These are phyloP conservation scores for Zygosaccharomyces siamensis DNA, from an alignment of 805 yeast genomes.

Conservation along the genomic window DNA sequence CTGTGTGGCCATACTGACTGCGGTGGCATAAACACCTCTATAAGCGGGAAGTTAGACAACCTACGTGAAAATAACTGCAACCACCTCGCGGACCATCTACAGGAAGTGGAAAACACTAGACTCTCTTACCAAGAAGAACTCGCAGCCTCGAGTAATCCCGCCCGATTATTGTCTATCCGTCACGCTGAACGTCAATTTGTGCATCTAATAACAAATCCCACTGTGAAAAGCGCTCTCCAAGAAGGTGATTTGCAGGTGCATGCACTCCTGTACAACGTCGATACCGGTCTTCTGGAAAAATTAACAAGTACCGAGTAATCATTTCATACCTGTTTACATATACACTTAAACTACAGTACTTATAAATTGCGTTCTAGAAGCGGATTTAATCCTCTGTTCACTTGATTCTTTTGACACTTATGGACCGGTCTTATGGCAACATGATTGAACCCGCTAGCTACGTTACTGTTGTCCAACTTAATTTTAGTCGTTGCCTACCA, in stretches of 20 bases:
- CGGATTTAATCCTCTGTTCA: too few relatives aligned
- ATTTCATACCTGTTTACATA: not conserved
- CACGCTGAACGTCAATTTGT: constrained; percentile 71
- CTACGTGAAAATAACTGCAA: constrained; percentile 32
- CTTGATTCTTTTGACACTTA: too few relatives aligned
- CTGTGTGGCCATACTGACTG: constrained; percentile 95
- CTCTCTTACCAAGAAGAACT: constrained; percentile 52
- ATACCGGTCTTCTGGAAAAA: constrained; percentile 56
- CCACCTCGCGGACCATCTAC: constrained; percentile 42
- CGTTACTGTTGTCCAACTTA: too few relatives aligned
- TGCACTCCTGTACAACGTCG: constrained; percentile 82
- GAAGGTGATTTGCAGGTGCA: constrained; percentile 65
- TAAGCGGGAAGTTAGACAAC: constrained; percentile 45
- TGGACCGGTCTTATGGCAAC: too few relatives aligned
- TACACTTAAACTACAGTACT: not conserved
- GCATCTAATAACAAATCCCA: constrained; percentile 49
- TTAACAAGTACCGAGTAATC: constrained; percentile 3
- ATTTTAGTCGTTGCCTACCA: too few relatives aligned
- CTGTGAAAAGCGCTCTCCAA: constrained; percentile 60
- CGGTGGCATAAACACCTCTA: constrained; percentile 84
- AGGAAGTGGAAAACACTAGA: constrained; percentile 63
- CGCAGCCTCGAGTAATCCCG: constrained; percentile 39
- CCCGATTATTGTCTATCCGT: constrained; percentile 52
- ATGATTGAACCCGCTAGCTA: too few relatives aligned
- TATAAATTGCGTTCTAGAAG: too few relatives aligned